Conservation (phyloP, 257 asterid species). For the Thymus mandschuricus region DNA sequence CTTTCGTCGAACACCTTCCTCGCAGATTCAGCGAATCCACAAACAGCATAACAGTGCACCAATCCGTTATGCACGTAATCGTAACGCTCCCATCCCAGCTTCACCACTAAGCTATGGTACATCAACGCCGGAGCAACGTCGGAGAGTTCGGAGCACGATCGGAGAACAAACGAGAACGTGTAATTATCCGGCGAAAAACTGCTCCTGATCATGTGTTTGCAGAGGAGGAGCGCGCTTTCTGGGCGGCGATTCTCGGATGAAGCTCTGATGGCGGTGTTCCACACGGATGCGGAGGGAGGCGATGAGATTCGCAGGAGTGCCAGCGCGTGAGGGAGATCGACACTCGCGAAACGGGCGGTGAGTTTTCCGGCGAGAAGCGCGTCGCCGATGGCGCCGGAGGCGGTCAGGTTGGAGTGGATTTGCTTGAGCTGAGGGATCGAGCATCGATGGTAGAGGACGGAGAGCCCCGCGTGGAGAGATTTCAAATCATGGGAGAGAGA, state of each 20-base stretch:
- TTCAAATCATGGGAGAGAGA: conserved; percentile 38
- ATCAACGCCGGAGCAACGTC: conserved; percentile 39
- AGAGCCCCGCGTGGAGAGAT: conserved; percentile 31
- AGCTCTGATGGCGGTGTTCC: conserved; percentile 52
- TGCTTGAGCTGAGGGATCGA: conserved; percentile 51
- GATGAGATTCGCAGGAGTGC: conserved; percentile 38
- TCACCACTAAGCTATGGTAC: conserved; percentile 50
- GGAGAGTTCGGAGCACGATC: conserved; percentile 45
- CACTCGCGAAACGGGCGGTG: conserved; percentile 35
- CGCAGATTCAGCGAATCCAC: conserved; percentile 38
- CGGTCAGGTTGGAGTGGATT: conserved; percentile 48
- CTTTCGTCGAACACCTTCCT: conserved; percentile 49
- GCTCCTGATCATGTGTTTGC: conserved; percentile 46
- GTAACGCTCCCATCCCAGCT: conserved; percentile 56
- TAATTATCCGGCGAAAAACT: conserved; percentile 47
- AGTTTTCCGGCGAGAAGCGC: conserved; percentile 41
- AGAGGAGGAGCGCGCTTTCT: conserved; percentile 38
- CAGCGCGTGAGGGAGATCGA: conserved; percentile 30
- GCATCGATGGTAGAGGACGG: conserved; percentile 26
- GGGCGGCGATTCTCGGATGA: conserved; percentile 43
- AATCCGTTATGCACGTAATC: conserved; percentile 67
- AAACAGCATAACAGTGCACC: conserved; percentile 50
- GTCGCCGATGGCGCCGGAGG: conserved; percentile 45
- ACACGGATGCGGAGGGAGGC: conserved; percentile 34
- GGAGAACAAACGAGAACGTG: conserved; percentile 56